A percentile compares a stretch with the other conserved stretches of the same genome.
These are phyloP conservation scores for Oenanthe sinensis DNA, from an alignment of 129 eudicot genomes.

Conservation along the genomic window DNA sequence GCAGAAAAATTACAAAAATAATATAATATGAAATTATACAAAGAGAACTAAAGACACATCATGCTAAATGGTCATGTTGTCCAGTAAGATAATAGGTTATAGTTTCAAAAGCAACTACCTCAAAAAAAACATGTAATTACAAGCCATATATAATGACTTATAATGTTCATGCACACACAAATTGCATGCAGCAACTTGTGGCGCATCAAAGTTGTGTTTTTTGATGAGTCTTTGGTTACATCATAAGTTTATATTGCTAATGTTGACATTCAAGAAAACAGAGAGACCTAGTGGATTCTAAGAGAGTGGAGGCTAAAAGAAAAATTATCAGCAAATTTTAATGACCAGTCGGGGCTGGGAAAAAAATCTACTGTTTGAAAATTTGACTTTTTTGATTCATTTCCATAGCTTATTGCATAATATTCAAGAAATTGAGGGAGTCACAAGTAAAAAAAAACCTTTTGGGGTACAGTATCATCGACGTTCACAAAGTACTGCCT, in stretches of 20 bases:
- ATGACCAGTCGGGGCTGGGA: background rate
- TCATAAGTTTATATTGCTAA: background rate
- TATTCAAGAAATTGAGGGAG: background rate
- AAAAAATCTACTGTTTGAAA: too few species aligned
- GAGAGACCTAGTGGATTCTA: background rate
- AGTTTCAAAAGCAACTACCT: background rate
- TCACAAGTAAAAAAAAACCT: conserved; percentile 30
- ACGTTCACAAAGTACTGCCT: conserved; percentile 85
- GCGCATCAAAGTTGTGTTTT: background rate
- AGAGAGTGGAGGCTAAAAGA: background rate
- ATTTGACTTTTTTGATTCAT: too few species aligned
- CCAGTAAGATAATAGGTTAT: background rate
- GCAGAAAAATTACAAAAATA: background rate
- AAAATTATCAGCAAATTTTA: background rate
- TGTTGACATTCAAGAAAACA: background rate
- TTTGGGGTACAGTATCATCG: conserved; percentile 79
- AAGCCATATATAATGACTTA: background rate
- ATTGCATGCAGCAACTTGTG: background rate
- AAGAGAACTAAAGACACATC: background rate
- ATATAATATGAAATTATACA: too few species aligned
- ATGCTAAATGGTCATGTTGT: background rate
- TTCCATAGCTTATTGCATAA: background rate
- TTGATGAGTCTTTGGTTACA: background rate
- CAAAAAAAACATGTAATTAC: background rate
- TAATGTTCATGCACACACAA: background rate